Percentiles rank a stretch among this genome's conserved stretches.
Evolutionary conservation across 495 filamentous ascomycete species (phyloP).

Genomic region (Aspergillus biplanus): DNA sequence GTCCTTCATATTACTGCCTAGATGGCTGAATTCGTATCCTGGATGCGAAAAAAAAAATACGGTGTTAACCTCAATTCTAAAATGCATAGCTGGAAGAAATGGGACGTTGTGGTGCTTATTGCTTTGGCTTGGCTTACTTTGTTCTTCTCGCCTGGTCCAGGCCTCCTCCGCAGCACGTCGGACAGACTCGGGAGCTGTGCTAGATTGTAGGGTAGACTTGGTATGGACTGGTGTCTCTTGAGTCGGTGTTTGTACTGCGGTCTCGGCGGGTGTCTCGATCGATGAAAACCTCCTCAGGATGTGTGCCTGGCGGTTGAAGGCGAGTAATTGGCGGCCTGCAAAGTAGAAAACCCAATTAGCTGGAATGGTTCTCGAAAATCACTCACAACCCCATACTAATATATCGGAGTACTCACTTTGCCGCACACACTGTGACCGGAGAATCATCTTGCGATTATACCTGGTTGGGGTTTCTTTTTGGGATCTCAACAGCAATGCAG

Average conservation of each 20-base stretch:
- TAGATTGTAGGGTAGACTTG: constrained; percentile 22
- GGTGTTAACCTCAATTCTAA: background rate
- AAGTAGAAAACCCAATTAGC: constrained; percentile 15
- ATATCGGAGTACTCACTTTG: constrained; percentile 40
- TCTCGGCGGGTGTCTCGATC: constrained; percentile 36
- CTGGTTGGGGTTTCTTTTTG: constrained; percentile 17
- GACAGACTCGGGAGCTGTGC: constrained; percentile 9
- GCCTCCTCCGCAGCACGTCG: constrained; percentile 9
- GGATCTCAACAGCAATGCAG: constrained; percentile 17
- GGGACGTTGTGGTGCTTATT: no score
- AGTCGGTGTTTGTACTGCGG: constrained; percentile 24
- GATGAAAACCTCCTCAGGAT: constrained; percentile 44
- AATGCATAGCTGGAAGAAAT: no score
- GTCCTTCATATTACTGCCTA: constrained; percentile 34
- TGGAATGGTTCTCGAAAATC: background rate
- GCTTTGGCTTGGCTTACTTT: constrained; percentile 19
- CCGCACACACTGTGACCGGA: constrained; percentile 47
- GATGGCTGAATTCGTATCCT: constrained; percentile 39
- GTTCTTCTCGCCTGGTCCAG: constrained; percentile 19
- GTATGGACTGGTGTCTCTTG: constrained; percentile 17
- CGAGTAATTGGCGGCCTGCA: constrained; percentile 48
- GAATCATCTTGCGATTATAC: constrained; percentile 44
- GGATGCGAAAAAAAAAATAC: background rate
- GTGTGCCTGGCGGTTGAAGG: constrained; percentile 42
- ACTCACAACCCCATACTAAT: background rate